Base-by-base conservation (phyloP, 2,329 filamentous ascomycete genomes). In the Sporothrix mexicana region DNA sequence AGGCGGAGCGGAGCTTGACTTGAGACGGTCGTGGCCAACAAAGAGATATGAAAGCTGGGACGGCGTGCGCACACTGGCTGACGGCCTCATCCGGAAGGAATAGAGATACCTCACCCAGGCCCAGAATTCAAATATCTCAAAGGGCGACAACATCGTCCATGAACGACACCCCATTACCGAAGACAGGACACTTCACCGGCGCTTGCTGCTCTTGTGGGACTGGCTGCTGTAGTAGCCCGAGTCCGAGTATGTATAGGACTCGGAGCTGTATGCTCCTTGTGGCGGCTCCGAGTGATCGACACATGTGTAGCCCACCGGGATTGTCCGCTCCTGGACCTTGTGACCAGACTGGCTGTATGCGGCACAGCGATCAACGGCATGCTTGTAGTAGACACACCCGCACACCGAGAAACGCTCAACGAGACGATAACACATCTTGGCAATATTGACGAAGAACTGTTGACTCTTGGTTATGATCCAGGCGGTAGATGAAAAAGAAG, bases 331-430 rank as follows among this genome's bases (percentile, higher is more conserved):
- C 76, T 93, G 89, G 73, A 95, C 84, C 62, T 78, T 78, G 79
- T 97, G 94, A 64, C 91, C 91, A 68, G 89, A 88, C 74, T 92
- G 90, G 74, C 92, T 92, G 80, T 94, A 93, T 49, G 89, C 86
- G 67, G 90, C 85, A 80, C 94, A 97, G 74, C 92, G 92, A 79
- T 97, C 94, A 77, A 97, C 87, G 66, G 93, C 90, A 81, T 97
- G 95, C 79, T 91, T 88, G 85, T 95, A 93, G 85, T 97, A 97
- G 77, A 95, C 87, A 83, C 94, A 97, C 76, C 90, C 88, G 86
- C 94, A 97, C 72, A 92, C 93, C 72, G 94, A 91, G 85, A 94
- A 97, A 73, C 93, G 87, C 82, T 97, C 94, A 78, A 95, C 85
- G 75, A 97, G 83, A 83, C 95, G 93, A 79, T 93, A 95, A 80